Conservation (phyloP, 768 basidiomycete species). For the Kwoniella pini region DNA sequence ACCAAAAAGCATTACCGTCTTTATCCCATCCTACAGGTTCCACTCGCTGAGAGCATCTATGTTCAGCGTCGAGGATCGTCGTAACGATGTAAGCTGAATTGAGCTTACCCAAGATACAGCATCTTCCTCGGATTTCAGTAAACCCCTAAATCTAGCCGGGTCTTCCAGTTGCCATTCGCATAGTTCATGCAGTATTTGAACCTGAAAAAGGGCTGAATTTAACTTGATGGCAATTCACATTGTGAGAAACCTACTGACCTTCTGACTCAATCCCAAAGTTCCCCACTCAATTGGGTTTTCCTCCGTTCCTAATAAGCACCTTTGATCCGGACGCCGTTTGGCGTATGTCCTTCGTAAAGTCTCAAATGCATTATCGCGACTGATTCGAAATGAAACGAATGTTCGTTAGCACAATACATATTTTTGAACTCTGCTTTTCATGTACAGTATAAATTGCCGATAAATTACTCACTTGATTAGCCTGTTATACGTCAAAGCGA, state of each 20-base stretch:
- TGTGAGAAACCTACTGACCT: conserved; percentile 27
- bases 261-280: conserved; percentile 45
- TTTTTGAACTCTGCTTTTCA: too few species aligned
- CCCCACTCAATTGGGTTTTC: conserved; percentile 48
- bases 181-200: conserved; percentile 50
- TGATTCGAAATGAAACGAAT: too few species aligned
- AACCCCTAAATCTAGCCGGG: conserved; percentile 48
- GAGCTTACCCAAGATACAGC: conserved; percentile 43
- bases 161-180: conserved; percentile 56
- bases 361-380: conserved; percentile 46
- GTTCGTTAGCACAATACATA: too few species aligned
- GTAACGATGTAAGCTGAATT: conserved; percentile 6
- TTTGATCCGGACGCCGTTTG: conserved; percentile 31
- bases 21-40: conserved; percentile 55
- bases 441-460: too few species aligned
- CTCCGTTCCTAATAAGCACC: conserved; percentile 38
- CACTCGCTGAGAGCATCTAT: conserved; percentile 37
- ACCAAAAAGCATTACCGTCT: conserved; percentile 52
- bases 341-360: conserved; percentile 48
- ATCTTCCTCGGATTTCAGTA: conserved; percentile 51
- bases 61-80: neutral
- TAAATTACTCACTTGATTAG: conserved; percentile 46
- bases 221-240: neutral
- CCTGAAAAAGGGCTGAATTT: conserved; percentile 24
- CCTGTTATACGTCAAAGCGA: conserved; percentile 52